These are phyloP conservation scores for Paracorniculantispora psalliotae DNA, from an alignment of 2,329 filamentous ascomycete genomes.

Conservation along the genomic window DNA sequence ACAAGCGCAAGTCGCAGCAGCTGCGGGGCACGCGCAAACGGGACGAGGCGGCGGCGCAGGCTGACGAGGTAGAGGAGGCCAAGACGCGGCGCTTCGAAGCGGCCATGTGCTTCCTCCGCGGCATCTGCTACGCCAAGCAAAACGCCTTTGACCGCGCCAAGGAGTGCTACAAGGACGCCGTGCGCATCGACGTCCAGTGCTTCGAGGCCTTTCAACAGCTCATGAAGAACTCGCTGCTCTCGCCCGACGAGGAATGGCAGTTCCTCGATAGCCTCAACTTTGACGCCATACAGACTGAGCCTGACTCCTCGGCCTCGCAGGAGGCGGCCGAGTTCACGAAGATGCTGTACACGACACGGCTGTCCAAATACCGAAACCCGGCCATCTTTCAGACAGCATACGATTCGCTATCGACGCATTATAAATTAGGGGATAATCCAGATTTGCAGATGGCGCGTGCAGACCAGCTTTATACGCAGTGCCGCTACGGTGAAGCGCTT, in stretches of 20 bases:
- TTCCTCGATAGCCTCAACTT: slow-evolving; percentile 89
- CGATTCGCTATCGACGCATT: slow-evolving; percentile 89
- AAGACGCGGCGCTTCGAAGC: slow-evolving; percentile 83
- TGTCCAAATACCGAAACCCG: slow-evolving; percentile 93
- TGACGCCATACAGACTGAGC: slow-evolving; percentile 66
- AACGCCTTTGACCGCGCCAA: slow-evolving; percentile 97
- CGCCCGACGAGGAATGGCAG: slow-evolving; percentile 81
- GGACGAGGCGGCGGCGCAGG: slow-evolving; percentile 25
- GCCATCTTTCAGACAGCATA: slow-evolving; percentile 77
- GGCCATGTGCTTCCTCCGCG: slow-evolving; percentile 92
- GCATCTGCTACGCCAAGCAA: slow-evolving; percentile 92
- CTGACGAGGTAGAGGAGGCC: slow-evolving; percentile 58
- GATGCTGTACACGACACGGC: slow-evolving; percentile 90
- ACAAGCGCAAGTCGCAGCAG: slow-evolving; percentile 35
- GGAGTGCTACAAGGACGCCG: slow-evolving; percentile 96
- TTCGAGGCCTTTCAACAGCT: slow-evolving; percentile 98
- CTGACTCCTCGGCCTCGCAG: slow-evolving; percentile 64
- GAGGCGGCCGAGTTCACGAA: slow-evolving; percentile 91
- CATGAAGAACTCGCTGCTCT: slow-evolving; percentile 92
- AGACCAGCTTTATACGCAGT: slow-evolving; percentile 90
- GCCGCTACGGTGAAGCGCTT: slow-evolving; percentile 83
- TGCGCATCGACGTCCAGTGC: slow-evolving; percentile 94
- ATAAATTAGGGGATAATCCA: slow-evolving; percentile 78
- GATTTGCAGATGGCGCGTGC: slow-evolving; percentile 88
- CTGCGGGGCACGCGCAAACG: slow-evolving; percentile 27